A percentile compares a stretch with the other conserved stretches of the same genome.
Conservation (phyloP, 1,139 yeast species). For the Petasospora rhodanensis region DNA sequence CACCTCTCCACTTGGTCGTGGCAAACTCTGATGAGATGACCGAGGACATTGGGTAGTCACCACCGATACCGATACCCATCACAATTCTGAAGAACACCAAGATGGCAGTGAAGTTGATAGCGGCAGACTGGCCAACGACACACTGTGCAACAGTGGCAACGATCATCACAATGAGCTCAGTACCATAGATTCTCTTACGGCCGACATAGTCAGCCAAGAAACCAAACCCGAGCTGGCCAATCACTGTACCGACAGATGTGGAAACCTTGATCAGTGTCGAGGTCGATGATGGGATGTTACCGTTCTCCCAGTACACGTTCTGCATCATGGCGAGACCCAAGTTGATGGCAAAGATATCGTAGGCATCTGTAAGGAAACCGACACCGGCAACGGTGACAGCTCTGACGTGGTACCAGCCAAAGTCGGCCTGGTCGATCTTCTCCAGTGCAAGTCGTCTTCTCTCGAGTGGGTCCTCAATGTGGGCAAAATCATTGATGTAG, state of each 20-base stretch:
- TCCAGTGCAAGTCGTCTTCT: conserved; percentile 87
- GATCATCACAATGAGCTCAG: conserved; percentile 80
- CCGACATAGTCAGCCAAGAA: conserved; percentile 79
- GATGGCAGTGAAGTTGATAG: conserved; percentile 66
- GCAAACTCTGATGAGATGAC: conserved; percentile 86
- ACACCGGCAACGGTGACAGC: conserved; percentile 91
- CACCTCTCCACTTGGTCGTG: conserved; percentile 94
- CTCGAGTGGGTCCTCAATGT: conserved; percentile 81
- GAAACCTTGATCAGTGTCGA: conserved; percentile 76
- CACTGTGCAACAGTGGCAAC: conserved; percentile 76
- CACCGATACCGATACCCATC: conserved; percentile 98
- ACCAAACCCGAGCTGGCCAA: conserved; percentile 90
- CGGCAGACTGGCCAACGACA: conserved; percentile 63
- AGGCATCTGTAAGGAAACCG: conserved; percentile 89
- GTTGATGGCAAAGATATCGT: conserved; percentile 87
- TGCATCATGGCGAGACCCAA: conserved; percentile 72
- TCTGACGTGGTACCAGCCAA: conserved; percentile 86
- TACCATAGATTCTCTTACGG: conserved; percentile 83
- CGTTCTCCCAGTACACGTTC: conserved; percentile 64
- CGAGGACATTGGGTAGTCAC: conserved; percentile 97
- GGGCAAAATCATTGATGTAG: conserved; percentile 76
- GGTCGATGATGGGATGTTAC: conserved; percentile 60
- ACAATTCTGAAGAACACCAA: conserved; percentile 72
- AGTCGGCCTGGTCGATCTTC: conserved; percentile 78
- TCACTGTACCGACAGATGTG: conserved; percentile 90